These are phyloP conservation scores for Chernovozyma sophiae-reginae DNA, from an alignment of 1,139 yeast species.

Conservation along the genomic window DNA sequence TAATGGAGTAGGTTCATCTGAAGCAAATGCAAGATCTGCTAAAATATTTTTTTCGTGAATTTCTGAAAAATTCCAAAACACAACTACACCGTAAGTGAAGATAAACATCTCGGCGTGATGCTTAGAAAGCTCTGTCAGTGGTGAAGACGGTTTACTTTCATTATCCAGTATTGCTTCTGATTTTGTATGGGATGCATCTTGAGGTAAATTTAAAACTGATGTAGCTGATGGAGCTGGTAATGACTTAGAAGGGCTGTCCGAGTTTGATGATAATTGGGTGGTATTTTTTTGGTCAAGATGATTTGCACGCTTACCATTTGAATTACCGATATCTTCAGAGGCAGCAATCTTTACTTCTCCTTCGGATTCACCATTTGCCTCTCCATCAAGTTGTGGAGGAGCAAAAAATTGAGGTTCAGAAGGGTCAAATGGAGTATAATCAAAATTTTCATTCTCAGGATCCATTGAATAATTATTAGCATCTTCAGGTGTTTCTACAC, in stretches of 20 bases:
- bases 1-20: constrained; percentile 41
- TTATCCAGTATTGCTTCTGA: too few species aligned
- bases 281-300: not conserved
- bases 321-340: too few species aligned
- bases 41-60: constrained; percentile 87
- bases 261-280: not conserved
- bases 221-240: not conserved
- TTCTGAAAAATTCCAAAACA: constrained; percentile 95
- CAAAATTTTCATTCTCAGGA: constrained; percentile 39
- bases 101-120: constrained; percentile 88
- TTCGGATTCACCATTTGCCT: constrained; percentile 1
- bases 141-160: constrained; percentile 3
- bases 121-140: constrained; percentile 50
- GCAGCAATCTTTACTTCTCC: too few species aligned
- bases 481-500: constrained; percentile 67
- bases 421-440: constrained; percentile 41
- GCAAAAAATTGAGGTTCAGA: constrained; percentile 50
- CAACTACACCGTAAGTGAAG: constrained; percentile 89
- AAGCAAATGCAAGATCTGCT: constrained; percentile 86
- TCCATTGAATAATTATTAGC: constrained; percentile 55
- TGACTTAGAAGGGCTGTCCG: not conserved
- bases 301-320: not conserved
- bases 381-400: constrained; percentile 18
- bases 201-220: too few species aligned
- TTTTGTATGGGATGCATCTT: not conserved